Evolutionary conservation across 2,329 filamentous ascomycete genomes (phyloP).

Genomic region (Colletotrichum costaricense): DNA sequence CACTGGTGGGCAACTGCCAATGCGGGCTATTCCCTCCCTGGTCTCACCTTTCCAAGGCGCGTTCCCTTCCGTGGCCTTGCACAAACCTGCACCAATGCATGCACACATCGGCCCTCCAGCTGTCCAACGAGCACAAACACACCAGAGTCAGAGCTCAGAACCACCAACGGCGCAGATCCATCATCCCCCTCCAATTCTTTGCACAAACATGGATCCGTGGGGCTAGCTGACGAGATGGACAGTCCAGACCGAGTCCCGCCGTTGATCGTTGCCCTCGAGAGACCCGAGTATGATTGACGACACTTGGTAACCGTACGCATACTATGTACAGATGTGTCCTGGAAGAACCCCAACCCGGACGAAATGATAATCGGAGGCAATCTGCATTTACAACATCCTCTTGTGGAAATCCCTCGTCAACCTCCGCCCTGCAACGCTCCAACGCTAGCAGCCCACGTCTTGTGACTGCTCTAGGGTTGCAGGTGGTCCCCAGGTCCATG

Average conservation of each 20-base stretch:
- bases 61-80: neutral
- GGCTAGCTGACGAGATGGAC: neutral
- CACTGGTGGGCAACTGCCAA: too few relatives aligned
- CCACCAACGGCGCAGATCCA: neutral
- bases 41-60: neutral
- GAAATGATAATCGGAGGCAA: conserved; percentile 24
- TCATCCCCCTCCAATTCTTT: neutral
- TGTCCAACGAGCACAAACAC: neutral
- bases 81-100: conserved; percentile 14
- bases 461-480: conserved; percentile 1
- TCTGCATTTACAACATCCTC: conserved; percentile 6
- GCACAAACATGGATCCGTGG: neutral
- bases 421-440: neutral
- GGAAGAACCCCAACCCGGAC: conserved; percentile 11
- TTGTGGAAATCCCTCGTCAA: conserved; percentile 20
- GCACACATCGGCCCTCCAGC: conserved; percentile 27
- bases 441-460: neutral
- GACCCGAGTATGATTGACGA: neutral
- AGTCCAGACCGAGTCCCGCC: neutral
- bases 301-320: neutral
- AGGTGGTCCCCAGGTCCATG: neutral
- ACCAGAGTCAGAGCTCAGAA: neutral
- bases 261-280: conserved; percentile 17
- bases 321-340: neutral
- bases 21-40: neutral